Base-by-base conservation (phyloP, 1,139 yeast species). In the Taiozyma sp. region DNA sequence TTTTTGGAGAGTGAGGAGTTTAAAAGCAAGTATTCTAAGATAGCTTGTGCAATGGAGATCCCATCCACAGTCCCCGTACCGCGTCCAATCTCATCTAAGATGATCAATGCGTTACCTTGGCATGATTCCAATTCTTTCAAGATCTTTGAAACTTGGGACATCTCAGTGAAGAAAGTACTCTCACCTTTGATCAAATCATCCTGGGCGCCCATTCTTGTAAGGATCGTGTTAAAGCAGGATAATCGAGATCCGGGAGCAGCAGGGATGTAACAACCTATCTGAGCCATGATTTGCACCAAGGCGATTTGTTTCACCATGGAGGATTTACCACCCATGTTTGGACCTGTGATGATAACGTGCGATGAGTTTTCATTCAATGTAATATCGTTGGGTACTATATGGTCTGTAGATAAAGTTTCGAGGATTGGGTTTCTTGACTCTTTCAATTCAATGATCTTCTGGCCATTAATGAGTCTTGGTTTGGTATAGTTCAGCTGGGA, bases 1-100 rank as follows among this genome's bases (percentile, higher is more conserved):
- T 75, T 65, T 6, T 44, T 43, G 4, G 66, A 59, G 7, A 69
- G 70, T 0, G 70, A 61, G 22, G 65, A 64, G 32, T 72, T 73
- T 4, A 44, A 30, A 4, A 84, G 69, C 49, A 91, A 76, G 59
- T 87, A 84, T 52, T 80, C 76, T 52, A 93, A 70, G 2, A 93
- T 84, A 0, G 96, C 75, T 63, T 83, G 80, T 0, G 98, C 97
- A 38, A 93, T 83, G 0, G 96, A 83, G 39, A 86, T 85, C 0
- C 99, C 99, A 69, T 93, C 99, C 52, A 75, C 74, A 0, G 98
- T 91, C 0, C 96, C 87, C 0, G 99, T 93, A 0, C 80, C 83
- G 55, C 83, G 66, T 0, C 83, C 83, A 9, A 79, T 70, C 57
- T 79, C 83, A 61, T 79, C 84, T 42, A 79, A 61, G 0, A 79